These are phyloP conservation scores for Schrenkiella parvula DNA, from an alignment of 345 rosid genomes.

Conservation along the genomic window DNA sequence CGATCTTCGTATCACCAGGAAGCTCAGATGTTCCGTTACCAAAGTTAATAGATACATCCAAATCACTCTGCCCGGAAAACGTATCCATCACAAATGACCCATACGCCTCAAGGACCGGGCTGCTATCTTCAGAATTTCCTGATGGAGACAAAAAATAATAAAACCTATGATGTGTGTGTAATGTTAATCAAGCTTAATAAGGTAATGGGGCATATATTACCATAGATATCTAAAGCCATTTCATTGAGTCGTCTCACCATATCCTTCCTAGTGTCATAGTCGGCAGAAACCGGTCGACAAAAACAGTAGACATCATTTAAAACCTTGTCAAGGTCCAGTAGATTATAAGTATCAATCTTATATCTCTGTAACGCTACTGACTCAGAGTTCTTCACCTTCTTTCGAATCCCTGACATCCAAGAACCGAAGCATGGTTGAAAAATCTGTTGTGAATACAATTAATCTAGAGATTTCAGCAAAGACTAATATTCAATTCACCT, in stretches of 20 bases:
- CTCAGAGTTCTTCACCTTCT: slow-evolving; percentile 41
- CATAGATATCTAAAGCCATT: slow-evolving; percentile 42
- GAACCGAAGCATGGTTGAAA: background rate
- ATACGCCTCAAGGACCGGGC: slow-evolving; percentile 40
- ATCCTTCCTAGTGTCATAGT: slow-evolving; percentile 36
- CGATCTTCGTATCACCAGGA: slow-evolving; percentile 37
- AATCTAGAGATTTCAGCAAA: background rate
- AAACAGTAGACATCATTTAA: slow-evolving; percentile 34
- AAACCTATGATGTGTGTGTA: background rate
- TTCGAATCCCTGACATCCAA: slow-evolving; percentile 28
- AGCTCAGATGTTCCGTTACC: slow-evolving; percentile 13
- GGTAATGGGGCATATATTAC: slow-evolving; percentile 16
- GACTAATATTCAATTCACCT: background rate
- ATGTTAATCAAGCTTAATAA: background rate
- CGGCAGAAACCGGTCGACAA: slow-evolving; percentile 34
- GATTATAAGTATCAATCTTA: slow-evolving; percentile 12
- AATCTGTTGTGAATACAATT: background rate
- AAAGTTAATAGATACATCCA: slow-evolving; percentile 51
- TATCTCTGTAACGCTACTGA: slow-evolving; percentile 25
- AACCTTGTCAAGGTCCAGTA: slow-evolving; percentile 33
- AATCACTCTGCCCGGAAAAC: slow-evolving; percentile 41
- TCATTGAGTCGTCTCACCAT: slow-evolving; percentile 39
- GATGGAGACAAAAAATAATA: background rate
- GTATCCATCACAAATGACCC: slow-evolving; percentile 55
- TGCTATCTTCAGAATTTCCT: slow-evolving; percentile 34